phyloP scores from a whole-genome alignment of 192 early-diverging fungal genomes.

The Gigaspora rosea region DNA sequence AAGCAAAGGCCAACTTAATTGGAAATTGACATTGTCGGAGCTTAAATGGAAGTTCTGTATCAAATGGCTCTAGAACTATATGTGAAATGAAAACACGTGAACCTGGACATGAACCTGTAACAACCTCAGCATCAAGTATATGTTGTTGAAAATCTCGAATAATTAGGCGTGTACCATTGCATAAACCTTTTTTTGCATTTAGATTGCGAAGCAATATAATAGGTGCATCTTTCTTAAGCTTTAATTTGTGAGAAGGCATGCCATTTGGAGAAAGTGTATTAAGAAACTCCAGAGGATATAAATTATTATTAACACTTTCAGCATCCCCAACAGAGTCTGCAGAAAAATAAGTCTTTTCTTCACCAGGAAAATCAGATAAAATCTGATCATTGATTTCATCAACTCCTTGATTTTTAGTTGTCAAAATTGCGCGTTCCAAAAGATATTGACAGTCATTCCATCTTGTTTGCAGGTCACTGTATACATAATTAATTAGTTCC shows the following conservation, averaged over 20 bases:
- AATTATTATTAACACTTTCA: neutral
- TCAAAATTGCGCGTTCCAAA: too few species aligned
- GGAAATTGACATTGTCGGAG: neutral
- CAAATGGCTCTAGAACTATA: too few species aligned
- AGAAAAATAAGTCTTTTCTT: neutral
- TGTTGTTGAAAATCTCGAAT: conserved; percentile 11
- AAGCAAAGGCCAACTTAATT: too few species aligned
- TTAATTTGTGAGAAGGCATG: conserved; percentile 19
- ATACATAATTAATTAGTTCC: too few species aligned
- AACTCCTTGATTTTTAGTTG: too few species aligned
- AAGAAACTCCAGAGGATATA: conserved; percentile 30
- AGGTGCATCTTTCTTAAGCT: conserved; percentile 25
- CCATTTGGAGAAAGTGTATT: conserved; percentile 10
- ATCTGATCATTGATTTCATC: neutral
- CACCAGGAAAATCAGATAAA: neutral
- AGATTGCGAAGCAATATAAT: conserved; percentile 29
- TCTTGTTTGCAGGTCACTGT: too few species aligned
- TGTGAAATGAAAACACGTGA: neutral
- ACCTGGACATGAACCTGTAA: conserved; percentile 4
- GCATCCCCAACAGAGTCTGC: neutral
- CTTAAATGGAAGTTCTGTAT: too few species aligned
- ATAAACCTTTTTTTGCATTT: conserved; percentile 1
- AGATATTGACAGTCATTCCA: too few species aligned
- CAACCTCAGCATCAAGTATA: conserved; percentile 23
- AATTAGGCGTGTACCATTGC: conserved; percentile 33